A percentile compares a stretch with the other conserved stretches of the same genome.
phyloP scores from a whole-genome alignment of 2,329 filamentous ascomycete genomes.

The Alternaria brassicicola region DNA sequence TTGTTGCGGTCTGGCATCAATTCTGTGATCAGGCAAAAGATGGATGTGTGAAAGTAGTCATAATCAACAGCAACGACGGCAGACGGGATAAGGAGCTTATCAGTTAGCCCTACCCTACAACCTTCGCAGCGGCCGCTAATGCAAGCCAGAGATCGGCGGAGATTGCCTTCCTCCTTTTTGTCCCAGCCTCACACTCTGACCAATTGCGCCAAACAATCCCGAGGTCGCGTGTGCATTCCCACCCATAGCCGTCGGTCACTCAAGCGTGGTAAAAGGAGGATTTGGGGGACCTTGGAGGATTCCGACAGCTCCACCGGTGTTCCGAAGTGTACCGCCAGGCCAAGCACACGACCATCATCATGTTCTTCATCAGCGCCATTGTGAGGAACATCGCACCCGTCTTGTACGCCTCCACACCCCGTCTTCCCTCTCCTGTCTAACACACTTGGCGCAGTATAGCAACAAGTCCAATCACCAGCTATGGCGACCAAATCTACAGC shows the following conservation, averaged over 20 bases:
- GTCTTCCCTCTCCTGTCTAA: slow-evolving; percentile 7
- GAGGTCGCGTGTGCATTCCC: not conserved
- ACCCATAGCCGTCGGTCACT: not conserved
- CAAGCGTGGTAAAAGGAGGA: not conserved
- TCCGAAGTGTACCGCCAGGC: slow-evolving; percentile 7
- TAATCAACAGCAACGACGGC: not conserved
- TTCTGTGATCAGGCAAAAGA: not conserved
- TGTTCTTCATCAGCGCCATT: slow-evolving; percentile 46
- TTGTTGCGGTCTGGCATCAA: slow-evolving; percentile 7
- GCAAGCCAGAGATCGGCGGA: slow-evolving; percentile 19
- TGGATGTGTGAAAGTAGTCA: not conserved
- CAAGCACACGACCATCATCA: slow-evolving; percentile 13
- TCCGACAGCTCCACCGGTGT: slow-evolving; percentile 6
- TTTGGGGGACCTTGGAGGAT: not conserved
- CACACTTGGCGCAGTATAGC: slow-evolving; percentile 56
- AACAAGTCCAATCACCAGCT: slow-evolving; percentile 67
- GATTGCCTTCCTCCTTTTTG: not conserved
- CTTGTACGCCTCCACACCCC: slow-evolving; percentile 37
- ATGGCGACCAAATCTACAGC: slow-evolving; percentile 70
- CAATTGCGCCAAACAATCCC: not conserved
- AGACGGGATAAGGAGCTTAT: slow-evolving; percentile 16
- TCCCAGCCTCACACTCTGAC: not conserved
- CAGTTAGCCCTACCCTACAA: slow-evolving; percentile 6
- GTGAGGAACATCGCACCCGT: slow-evolving; percentile 48
- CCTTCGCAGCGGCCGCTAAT: slow-evolving; percentile 31